Percentiles rank a stretch among this genome's conserved stretches.
These are phyloP conservation scores for Dissophora ornata DNA, from an alignment of 192 early-diverging fungal species.

Conservation along the genomic window DNA sequence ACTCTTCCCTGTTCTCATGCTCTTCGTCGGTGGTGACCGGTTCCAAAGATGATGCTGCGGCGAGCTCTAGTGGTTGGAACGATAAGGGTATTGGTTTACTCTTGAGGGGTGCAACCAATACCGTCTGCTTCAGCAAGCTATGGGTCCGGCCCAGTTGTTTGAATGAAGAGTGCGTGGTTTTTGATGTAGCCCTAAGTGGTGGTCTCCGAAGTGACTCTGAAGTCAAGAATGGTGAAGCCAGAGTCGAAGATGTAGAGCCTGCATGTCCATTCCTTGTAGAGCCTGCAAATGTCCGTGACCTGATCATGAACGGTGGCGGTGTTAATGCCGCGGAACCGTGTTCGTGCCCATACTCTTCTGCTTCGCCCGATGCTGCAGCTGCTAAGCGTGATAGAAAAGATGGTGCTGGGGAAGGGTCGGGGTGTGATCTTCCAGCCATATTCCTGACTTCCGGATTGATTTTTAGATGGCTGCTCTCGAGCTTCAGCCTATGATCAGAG, in stretches of 20 bases:
- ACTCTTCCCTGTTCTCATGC: neutral
- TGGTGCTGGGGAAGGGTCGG: constrained; percentile 1
- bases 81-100: neutral
- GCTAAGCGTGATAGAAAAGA: constrained; percentile 12
- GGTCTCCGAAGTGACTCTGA: neutral
- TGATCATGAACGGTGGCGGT: constrained; percentile 5
- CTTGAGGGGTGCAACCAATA: neutral
- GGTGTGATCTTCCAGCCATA: constrained; percentile 7
- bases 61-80: no score
- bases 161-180: neutral
- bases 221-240: neutral
- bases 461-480: neutral
- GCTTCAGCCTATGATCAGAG: neutral
- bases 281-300: constrained; percentile 6
- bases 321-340: neutral
- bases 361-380: neutral
- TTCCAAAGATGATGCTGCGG: no score
- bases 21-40: neutral
- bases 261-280: neutral
- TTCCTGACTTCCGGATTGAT: neutral
- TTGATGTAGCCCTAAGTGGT: neutral
- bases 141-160: constrained; percentile 11
- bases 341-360: neutral
- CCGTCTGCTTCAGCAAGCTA: constrained; percentile 11
- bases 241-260: neutral